A percentile compares a stretch with the other conserved stretches of the same genome.
These are phyloP conservation scores for Echites panduratus DNA, from an alignment of 257 asterid species.

Conservation along the genomic window DNA sequence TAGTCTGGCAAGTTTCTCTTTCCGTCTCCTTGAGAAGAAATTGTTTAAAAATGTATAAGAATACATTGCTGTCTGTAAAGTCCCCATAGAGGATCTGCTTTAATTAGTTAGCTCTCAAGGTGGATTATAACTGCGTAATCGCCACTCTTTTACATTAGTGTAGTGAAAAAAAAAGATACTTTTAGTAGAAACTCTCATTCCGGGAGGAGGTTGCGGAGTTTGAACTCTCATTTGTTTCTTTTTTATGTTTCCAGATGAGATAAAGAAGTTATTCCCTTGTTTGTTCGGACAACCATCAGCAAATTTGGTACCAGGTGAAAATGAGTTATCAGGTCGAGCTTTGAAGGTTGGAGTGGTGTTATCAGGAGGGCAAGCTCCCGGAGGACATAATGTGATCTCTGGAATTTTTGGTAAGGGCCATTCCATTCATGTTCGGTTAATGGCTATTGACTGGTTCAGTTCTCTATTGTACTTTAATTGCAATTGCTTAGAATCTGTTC, in stretches of 20 bases:
- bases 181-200: no score
- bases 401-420: conserved; percentile 74
- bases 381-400: conserved; percentile 96
- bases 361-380: conserved; percentile 99
- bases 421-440: neutral
- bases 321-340: conserved; percentile 18
- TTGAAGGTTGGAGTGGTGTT: conserved; percentile 90
- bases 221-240: neutral
- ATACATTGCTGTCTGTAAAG: neutral
- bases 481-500: neutral
- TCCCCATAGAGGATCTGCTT: neutral
- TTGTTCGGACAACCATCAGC: conserved; percentile 92
- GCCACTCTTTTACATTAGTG: no score
- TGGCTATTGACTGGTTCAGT: neutral
- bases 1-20: neutral
- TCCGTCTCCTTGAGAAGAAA: neutral
- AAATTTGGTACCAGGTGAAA: conserved; percentile 57
- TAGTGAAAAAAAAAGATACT: neutral
- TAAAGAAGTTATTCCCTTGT: conserved; percentile 78
- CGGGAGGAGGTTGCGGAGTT: neutral
- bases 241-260: conserved; percentile 58
- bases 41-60: neutral
- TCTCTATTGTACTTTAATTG: neutral
- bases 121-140: neutral
- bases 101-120: neutral